Base-by-base conservation (phyloP, 495 filamentous ascomycete species). In the Aspergillus carlsbadensis region DNA sequence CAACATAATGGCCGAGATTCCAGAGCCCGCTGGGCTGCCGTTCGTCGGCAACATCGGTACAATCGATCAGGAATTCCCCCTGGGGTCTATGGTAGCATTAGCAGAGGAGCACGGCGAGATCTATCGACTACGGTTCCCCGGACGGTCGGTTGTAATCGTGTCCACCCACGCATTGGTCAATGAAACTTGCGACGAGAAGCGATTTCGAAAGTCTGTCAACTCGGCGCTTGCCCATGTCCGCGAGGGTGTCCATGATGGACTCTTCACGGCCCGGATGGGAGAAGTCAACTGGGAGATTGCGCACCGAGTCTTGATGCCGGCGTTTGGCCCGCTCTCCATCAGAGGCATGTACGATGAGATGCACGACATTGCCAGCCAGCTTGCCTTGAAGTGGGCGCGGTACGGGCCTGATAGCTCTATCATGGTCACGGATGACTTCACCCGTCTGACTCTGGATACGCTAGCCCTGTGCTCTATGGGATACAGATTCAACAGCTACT, bases 321-420 rank as follows among this genome's bases (percentile, higher is more conserved):
- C 84, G 4, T 90, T 94, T 66, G 88, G 88, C 0, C 89, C 89
- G 3, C 59, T 89, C 29, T 74, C 81, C 8, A 86, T 94, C 61
- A 79, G 71, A 21, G 72, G 66, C 46, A 91, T 91, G 88, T 90
- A 87, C 60, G 73, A 80, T 54, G 81, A 58, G 52, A 91, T 92
- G 88, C 83, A 87, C 54, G 89, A 91, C 62, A 82, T 91, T 44
- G 81, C 84, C 0, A 72, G 71, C 0, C 88, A 93, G 56, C 71
- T 92, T n/a, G 78, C 81, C 10, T 76, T 89, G 59, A 91, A 91
- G 69, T 92, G 87, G 86, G 87, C 85, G 14, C 81, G 88, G 24
- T 77, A 81, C 56, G 88, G 87, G 0, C 67, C 82, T 0, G 61
- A 72, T 3, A 58, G 76, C 15, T 70, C 77, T 15, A 88, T 91